Evolutionary conservation across 495 filamentous ascomycete species (phyloP).

Genomic region (Penicillium diatomitis): DNA sequence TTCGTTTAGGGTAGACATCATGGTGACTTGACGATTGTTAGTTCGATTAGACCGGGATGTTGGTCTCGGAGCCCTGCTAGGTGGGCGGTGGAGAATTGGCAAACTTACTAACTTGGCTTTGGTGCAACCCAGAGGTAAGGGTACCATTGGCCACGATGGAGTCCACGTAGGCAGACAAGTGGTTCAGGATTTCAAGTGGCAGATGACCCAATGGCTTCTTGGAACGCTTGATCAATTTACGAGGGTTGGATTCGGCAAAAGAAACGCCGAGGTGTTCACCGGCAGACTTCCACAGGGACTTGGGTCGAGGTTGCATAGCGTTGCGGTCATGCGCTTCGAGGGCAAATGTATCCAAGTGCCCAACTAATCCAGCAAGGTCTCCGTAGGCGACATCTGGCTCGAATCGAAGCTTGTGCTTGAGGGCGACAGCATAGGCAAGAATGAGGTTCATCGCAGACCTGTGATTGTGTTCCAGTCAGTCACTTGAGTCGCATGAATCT

Average conservation of each 20-base stretch:
- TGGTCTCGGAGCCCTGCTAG: neutral
- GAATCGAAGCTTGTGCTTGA: slow-evolving; percentile 84
- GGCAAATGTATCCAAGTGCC: slow-evolving; percentile 49
- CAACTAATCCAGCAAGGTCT: slow-evolving; percentile 44
- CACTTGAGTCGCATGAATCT: neutral
- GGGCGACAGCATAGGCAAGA: slow-evolving; percentile 62
- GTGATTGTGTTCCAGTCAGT: neutral
- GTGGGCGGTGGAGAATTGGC: neutral
- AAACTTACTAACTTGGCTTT: slow-evolving; percentile 35
- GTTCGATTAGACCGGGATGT: neutral
- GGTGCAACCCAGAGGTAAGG: slow-evolving; percentile 38
- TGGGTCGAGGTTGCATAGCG: slow-evolving; percentile 29
- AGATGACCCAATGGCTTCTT: slow-evolving; percentile 61
- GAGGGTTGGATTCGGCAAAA: slow-evolving; percentile 62
- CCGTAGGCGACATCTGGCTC: slow-evolving; percentile 72
- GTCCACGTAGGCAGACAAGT: slow-evolving; percentile 59
- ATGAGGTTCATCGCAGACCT: slow-evolving; percentile 73
- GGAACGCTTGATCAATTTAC: slow-evolving; percentile 60
- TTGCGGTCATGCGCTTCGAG: slow-evolving; percentile 51
- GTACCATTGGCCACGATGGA: slow-evolving; percentile 46
- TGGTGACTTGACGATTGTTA: slow-evolving; percentile 18
- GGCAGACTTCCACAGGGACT: slow-evolving; percentile 48
- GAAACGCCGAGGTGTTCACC: slow-evolving; percentile 66
- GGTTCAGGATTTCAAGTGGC: slow-evolving; percentile 67
- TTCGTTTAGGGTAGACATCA: slow-evolving; percentile 53